Percentiles rank a stretch among this genome's conserved stretches.
These are phyloP conservation scores for Acer yangbiense DNA, from an alignment of 345 rosid genomes.

Conservation along the genomic window DNA sequence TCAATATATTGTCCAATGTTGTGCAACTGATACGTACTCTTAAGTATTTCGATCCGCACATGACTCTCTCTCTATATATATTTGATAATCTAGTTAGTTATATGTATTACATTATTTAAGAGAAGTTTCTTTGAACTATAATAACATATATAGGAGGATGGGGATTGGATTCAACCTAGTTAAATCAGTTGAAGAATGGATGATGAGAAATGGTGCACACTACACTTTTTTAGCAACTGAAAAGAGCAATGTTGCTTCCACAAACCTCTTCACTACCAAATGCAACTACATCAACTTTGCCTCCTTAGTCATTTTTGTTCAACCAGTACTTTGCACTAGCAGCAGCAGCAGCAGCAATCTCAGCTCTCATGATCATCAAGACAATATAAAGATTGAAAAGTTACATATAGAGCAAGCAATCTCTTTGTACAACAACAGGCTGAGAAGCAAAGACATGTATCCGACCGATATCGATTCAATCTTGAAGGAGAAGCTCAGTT, in stretches of 20 bases:
- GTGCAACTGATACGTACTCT: too few species aligned
- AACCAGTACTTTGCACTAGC: constrained; percentile 21
- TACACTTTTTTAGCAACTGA: constrained; percentile 51
- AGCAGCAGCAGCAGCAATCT: too few species aligned
- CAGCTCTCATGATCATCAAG: neutral
- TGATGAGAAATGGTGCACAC: constrained; percentile 45
- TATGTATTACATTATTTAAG: too few species aligned
- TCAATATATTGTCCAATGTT: too few species aligned
- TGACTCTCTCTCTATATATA: too few species aligned
- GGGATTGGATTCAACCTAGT: constrained; percentile 61
- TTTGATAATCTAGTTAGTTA: too few species aligned
- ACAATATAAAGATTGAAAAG: constrained; percentile 38
- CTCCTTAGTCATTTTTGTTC: constrained; percentile 45
- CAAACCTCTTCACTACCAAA: constrained; percentile 48
- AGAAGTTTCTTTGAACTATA: too few species aligned
- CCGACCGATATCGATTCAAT: constrained; percentile 49
- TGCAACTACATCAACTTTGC: constrained; percentile 31
- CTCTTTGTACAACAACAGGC: constrained; percentile 41
- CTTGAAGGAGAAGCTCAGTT: constrained; percentile 45
- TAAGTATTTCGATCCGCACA: too few species aligned
- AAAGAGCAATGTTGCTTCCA: constrained; percentile 49
- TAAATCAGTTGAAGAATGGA: constrained; percentile 55
- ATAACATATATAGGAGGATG: constrained; percentile 37
- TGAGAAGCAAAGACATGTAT: constrained; percentile 43
- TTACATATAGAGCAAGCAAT: constrained; percentile 48